Base-by-base conservation (phyloP, 148 eudicot species). In the Nepenthes gracilis region DNA sequence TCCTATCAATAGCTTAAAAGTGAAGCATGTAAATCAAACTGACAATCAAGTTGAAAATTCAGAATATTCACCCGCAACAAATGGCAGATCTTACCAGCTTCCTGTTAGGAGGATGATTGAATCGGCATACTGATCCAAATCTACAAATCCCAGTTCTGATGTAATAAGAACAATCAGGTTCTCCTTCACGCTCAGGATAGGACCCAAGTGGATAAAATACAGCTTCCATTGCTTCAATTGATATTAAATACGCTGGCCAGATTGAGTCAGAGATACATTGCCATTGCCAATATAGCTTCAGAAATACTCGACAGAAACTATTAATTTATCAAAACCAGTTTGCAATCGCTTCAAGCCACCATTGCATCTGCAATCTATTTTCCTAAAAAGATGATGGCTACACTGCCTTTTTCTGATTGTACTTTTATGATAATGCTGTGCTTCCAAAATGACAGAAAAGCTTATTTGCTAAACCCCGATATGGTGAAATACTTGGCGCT, bases 111-210 rank as follows among this genome's bases (percentile, higher is more conserved):
- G 99, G 95, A 72, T 93, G 99, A 73, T 93, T 93, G 68, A 88
- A 88, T 55, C 96, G 86, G 67, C 99, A 93, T 33, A 92, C 76
- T 9, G 74, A 63, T 64, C 99, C 99, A 70, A 86, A 93, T 80
- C 96, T 81, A 77, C 99, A 93, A 36, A 86, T 81, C 58, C 99
- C 99, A 9, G 99, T 93, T 74, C 99, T 78, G 70, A 86, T 83
- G 75, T 88, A 93, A 74, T 83, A 93, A 13, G 96, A 86, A 79
- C 99, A 93, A 64, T 93, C 96, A 13, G 86, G 86, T 74, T 88
- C 97, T 63, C 96, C 96, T 66, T 91, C 96, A 61, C 89, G 99
- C 72, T 85, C 85, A 32, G 99, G 99, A 59, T 84, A 93, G 33
- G 78, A 78, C 57, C 83, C 95, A 49, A 85, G 58, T 23, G 96